Percentiles rank a stretch among this genome's conserved stretches.
Evolutionary conservation across 73 alveolate species (phyloP).

Genomic region (Strombidium stylifer): DNA sequence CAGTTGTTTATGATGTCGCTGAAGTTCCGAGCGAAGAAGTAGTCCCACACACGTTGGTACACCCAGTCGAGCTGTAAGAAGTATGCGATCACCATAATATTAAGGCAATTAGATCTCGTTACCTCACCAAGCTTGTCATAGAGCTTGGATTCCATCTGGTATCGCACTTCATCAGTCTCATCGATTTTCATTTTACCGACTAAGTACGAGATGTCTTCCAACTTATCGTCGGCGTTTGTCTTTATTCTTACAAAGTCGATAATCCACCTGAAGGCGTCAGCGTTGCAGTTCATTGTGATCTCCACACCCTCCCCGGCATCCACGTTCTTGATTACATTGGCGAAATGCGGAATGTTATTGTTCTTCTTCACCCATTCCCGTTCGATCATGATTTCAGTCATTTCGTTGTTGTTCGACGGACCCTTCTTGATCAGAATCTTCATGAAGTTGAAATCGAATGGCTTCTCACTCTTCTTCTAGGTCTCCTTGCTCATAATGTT

Average conservation of each 20-base stretch:
- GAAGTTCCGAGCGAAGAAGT: slow-evolving; percentile 3
- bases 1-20: background rate
- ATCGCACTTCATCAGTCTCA: too few relatives aligned
- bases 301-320: slow-evolving; percentile 29
- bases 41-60: slow-evolving; percentile 1
- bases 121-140: too few relatives aligned
- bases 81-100: background rate
- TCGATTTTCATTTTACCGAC: slow-evolving; percentile 4
- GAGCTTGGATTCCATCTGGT: too few relatives aligned
- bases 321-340: slow-evolving; percentile 12
- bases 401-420: too few relatives aligned
- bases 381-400: too few relatives aligned
- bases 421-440: too few relatives aligned
- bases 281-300: slow-evolving; percentile 21
- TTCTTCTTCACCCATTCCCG: too few relatives aligned
- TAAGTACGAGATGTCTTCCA: background rate
- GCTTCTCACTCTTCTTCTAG: too few relatives aligned
- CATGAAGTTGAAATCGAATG: too few relatives aligned
- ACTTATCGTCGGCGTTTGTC: background rate
- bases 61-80: slow-evolving; percentile 3
- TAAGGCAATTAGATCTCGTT: slow-evolving; percentile 13
- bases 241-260: too few relatives aligned
- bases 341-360: slow-evolving; percentile 19
- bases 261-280: slow-evolving; percentile 13
- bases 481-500: too few relatives aligned